Percentiles rank a stretch among this genome's conserved stretches.
phyloP scores from a whole-genome alignment of 352 stramenopile genomes.

The Phytophthora sp. region DNA sequence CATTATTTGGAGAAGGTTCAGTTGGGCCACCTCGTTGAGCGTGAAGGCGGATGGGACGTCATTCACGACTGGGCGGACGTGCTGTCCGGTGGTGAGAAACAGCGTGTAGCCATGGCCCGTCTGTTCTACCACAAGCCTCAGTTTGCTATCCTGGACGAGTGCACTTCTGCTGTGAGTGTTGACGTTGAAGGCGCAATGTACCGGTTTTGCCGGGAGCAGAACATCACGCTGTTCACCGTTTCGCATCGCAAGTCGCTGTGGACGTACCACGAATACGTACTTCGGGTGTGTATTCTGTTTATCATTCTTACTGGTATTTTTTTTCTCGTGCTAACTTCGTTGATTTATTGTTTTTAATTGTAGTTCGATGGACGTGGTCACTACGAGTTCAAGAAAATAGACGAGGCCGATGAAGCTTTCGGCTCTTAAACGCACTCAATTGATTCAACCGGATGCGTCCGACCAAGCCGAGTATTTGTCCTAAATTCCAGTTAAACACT shows the following conservation, averaged over 20 bases:
- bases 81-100: conserved; percentile 90
- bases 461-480: conserved; percentile 22
- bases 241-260: conserved; percentile 91
- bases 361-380: conserved; percentile 86
- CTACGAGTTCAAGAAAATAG: conserved; percentile 90
- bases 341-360: conserved; percentile 9
- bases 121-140: conserved; percentile 92
- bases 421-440: conserved; percentile 56
- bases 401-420: conserved; percentile 77
- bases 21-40: conserved; percentile 75
- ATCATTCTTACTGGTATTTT: conserved; percentile 21
- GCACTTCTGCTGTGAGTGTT: conserved; percentile 83
- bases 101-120: conserved; percentile 90
- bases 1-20: conserved; percentile 83
- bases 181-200: conserved; percentile 92
- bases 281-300: conserved; percentile 56
- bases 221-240: conserved; percentile 93
- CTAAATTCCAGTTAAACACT: conserved; percentile 7
- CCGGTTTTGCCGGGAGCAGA: conserved; percentile 78
- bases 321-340: conserved; percentile 10
- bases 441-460: not conserved
- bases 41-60: conserved; percentile 79
- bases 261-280: conserved; percentile 90
- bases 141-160: conserved; percentile 92
- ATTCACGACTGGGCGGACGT: conserved; percentile 90